Conservation (phyloP, 2,329 filamentous ascomycete species). For the Byssoonygena ceratinophila region DNA sequence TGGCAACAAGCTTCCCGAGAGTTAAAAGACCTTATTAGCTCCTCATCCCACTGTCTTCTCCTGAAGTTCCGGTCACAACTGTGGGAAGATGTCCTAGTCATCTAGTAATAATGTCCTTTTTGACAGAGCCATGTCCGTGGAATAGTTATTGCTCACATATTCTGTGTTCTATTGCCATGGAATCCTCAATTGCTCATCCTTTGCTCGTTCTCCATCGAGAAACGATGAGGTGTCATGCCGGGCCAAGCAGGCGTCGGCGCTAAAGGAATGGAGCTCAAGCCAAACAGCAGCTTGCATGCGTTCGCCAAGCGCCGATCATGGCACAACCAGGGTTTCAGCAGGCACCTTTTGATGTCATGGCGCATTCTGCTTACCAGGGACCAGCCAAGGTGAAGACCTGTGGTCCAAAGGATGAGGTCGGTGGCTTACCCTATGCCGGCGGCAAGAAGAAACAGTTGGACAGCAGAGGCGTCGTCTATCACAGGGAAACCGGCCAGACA, state of each 20-base stretch:
- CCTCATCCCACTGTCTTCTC: no score
- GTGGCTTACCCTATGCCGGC: neutral
- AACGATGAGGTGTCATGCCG: no score
- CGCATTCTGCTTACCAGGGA: neutral
- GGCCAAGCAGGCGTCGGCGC: neutral
- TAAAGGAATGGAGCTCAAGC: neutral
- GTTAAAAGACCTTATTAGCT: neutral
- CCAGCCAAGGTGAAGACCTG: neutral
- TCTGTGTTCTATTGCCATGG: no score
- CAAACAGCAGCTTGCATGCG: neutral
- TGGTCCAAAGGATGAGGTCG: neutral
- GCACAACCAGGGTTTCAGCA: conserved; percentile 12
- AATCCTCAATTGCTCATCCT: no score
- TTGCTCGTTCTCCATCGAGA: no score
- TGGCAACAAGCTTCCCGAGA: conserved; percentile 1
- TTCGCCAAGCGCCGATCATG: neutral
- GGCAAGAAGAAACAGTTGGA: neutral
- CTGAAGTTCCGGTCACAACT: no score
- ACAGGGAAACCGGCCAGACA: no score
- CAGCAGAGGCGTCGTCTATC: neutral
- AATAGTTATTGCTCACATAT: no score
- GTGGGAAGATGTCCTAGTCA: no score
- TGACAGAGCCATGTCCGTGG: no score
- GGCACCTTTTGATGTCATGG: conserved; percentile 13
- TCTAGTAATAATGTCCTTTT: no score